Percentiles rank a stretch among this genome's conserved stretches.
These are phyloP conservation scores for Cynanchum wilfordii DNA, from an alignment of 257 asterid genomes.

Conservation along the genomic window DNA sequence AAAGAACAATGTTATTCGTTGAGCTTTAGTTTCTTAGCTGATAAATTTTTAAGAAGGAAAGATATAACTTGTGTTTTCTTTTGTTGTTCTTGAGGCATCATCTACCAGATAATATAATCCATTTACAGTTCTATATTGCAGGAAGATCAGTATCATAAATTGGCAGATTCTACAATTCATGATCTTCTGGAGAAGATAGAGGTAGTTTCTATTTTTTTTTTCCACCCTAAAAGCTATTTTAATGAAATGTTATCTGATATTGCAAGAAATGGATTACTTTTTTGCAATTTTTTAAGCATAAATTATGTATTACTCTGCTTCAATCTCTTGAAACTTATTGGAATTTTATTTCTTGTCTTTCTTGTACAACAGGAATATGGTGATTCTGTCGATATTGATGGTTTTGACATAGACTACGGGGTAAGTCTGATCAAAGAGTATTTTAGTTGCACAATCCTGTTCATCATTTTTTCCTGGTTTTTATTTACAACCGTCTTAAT, in stretches of 20 bases:
- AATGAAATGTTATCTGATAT: neutral
- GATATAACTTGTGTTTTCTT: neutral
- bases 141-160: constrained; percentile 72
- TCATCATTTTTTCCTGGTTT: constrained; percentile 3
- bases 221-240: neutral
- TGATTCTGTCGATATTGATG: constrained; percentile 72
- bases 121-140: constrained; percentile 53
- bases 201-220: constrained; percentile 28
- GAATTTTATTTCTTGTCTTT: constrained; percentile 8
- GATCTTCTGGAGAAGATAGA: constrained; percentile 75
- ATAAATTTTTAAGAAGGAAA: neutral
- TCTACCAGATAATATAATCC: constrained; percentile 11
- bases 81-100: neutral
- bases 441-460: neutral
- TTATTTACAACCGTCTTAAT: constrained; percentile 11
- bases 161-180: constrained; percentile 80
- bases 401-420: constrained; percentile 86
- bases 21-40: neutral
- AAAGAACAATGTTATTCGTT: neutral
- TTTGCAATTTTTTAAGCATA: neutral
- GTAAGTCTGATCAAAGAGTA: constrained; percentile 33
- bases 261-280: neutral
- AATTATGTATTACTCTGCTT: constrained; percentile 3
- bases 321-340: neutral
- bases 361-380: constrained; percentile 62